Evolutionary conservation across 2,329 filamentous ascomycete genomes (phyloP), one percentile per base, ranked within the genome.

Genomic region (Cryphonectria japonica): DNA sequence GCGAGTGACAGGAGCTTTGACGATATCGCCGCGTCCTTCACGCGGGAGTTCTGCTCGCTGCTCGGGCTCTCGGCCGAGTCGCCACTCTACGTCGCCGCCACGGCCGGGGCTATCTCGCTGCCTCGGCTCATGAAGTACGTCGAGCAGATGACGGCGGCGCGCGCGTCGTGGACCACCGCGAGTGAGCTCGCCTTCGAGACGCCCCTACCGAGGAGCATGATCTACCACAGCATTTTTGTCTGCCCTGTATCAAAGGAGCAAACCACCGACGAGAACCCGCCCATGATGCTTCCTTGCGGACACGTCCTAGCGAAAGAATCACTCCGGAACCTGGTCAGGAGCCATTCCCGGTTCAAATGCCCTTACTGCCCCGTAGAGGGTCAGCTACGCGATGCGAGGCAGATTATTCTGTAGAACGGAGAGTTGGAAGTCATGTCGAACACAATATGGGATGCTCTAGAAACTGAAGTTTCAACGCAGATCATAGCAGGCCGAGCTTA

Each of bases 161-260:
- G 93, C 73, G 97, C 95, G 0, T 95, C 97, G 80, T 99, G 96
- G 96, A 98, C 95, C 0, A 95, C 93, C 5, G 88, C 92, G 72
- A 91, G 96, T 77, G 96, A 99, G 80, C 85, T 99, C 26, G 94
- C 95, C 0, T 96, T 95, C 78, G 87, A 93, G 76, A 90, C 88
- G 1, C 86, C 88, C 2, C 81, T 91, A 1, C 88, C 88, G 0
- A 78, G 80, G 66, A 86, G 84, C 74, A 89, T 89, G 87, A 84
- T 91, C 65, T 99, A 97, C 84, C 96, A 99, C 80, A 93, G 93
- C 69, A 98, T 99, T 78, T 99, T 99, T 79, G 96, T 99, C 59
- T 99, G 96, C 78, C 96, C 96, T 0, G 96, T 99, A 6, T 95
- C 92, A 77, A 98, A 98, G 80, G 96, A 98, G 79, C 96, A 99